Conservation (phyloP, 2,329 filamentous ascomycete genomes). For the Botryosphaeria dothidea region DNA sequence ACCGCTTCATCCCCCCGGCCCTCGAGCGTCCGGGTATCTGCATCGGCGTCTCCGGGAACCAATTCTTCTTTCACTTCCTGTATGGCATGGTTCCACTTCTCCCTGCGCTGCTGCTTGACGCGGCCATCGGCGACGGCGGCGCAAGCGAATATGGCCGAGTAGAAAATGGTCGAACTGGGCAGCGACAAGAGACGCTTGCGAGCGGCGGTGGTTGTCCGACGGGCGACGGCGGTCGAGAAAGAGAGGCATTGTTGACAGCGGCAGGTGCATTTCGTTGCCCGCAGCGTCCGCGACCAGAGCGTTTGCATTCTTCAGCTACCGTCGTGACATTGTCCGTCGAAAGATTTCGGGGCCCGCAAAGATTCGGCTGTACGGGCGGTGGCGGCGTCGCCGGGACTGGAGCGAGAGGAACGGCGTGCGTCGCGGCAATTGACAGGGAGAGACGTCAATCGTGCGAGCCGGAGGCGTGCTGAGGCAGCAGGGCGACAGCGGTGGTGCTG, state of each 20-base stretch:
- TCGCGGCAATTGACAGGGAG: background rate
- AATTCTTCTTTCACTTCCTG: conserved; percentile 55
- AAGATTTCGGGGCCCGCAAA: background rate
- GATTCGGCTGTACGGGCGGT: background rate
- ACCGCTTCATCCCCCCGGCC: background rate
- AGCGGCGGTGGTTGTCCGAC: conserved; percentile 51
- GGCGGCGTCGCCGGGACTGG: background rate
- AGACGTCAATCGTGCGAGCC: background rate
- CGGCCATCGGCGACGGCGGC: conserved; percentile 64
- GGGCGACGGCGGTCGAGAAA: conserved; percentile 49
- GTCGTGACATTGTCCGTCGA: conserved; percentile 5
- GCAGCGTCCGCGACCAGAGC: conserved; percentile 66
- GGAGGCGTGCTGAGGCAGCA: background rate
- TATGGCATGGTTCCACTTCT: conserved; percentile 63
- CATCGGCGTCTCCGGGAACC: conserved; percentile 22
- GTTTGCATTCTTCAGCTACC: conserved; percentile 59
- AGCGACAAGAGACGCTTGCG: conserved; percentile 55
- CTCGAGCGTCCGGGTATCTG: background rate
- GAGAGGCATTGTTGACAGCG: conserved; percentile 64
- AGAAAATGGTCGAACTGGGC: conserved; percentile 63
- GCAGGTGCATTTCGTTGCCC: conserved; percentile 58
- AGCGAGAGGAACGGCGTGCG: background rate
- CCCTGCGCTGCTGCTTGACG: conserved; percentile 58
- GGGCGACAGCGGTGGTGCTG: background rate
- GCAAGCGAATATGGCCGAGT: conserved; percentile 67